Conservation (phyloP, 768 basidiomycete genomes). For the Rhizopogon sp. region DNA sequence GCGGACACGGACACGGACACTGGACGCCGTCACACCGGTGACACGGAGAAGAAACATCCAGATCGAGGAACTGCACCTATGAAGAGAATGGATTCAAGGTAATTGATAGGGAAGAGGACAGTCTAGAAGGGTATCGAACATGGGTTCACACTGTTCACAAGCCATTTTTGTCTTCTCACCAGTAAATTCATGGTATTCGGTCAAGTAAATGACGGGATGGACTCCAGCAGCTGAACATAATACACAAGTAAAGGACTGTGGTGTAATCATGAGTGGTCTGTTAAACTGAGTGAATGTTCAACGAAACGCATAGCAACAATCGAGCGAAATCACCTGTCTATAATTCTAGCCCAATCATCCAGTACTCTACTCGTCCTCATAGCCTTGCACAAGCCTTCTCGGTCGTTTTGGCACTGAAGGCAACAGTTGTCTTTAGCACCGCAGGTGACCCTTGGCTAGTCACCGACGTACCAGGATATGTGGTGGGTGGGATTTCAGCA, state of each 20-base stretch:
- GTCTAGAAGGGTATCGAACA: background rate
- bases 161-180: background rate
- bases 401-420: constrained; percentile 64
- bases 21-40: background rate
- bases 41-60: background rate
- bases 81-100: background rate
- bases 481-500: constrained; percentile 64
- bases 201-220: background rate
- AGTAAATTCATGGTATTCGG: background rate
- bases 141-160: background rate
- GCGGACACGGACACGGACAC: background rate
- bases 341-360: background rate
- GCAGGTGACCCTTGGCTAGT: background rate
- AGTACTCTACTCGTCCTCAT: constrained; percentile 53
- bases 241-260: background rate
- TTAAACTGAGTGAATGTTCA: background rate
- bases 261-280: background rate
- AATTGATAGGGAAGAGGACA: background rate
- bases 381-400: constrained; percentile 64
- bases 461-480: constrained; percentile 67
- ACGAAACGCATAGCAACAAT: background rate
- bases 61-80: background rate
- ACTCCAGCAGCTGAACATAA: background rate
- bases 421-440: background rate
- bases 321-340: constrained; percentile 4